phyloP scores from a whole-genome alignment of 2,329 filamentous ascomycete species.

The Beauveria pseudobassiana region DNA sequence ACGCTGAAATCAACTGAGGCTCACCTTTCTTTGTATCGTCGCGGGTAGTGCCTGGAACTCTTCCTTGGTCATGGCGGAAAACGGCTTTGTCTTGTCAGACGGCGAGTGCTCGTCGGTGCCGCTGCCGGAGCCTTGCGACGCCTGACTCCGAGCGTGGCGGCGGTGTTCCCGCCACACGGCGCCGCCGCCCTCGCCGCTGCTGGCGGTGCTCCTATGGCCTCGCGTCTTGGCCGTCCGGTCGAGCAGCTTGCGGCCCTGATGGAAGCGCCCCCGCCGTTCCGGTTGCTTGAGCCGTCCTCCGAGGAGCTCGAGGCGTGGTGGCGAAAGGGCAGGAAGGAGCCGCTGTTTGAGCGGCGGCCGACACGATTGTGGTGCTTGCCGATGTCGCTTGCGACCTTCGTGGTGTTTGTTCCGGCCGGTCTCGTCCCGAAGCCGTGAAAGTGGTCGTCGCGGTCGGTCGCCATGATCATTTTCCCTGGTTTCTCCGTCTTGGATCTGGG shows the following conservation, averaged over 20 bases:
- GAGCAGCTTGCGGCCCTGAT: conserved; percentile 6
- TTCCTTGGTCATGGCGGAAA: conserved; percentile 11
- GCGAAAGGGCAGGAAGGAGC: conserved; percentile 3
- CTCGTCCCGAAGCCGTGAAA: background rate
- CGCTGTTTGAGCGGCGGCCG: background rate
- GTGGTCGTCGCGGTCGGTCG: background rate
- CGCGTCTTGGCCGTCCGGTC: conserved; percentile 3
- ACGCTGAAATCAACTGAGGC: background rate
- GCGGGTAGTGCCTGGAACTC: conserved; percentile 14
- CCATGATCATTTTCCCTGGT: background rate
- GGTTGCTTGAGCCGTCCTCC: conserved; percentile 3
- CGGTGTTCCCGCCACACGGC: background rate
- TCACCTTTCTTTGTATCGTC: conserved; percentile 18
- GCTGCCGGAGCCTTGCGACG: conserved; percentile 7
- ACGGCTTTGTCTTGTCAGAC: background rate
- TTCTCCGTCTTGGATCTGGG: background rate
- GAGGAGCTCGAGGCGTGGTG: conserved; percentile 4
- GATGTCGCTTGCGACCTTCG: conserved; percentile 5
- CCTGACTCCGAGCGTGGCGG: background rate
- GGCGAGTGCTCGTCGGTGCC: background rate
- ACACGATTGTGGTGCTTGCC: background rate
- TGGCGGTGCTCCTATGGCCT: background rate
- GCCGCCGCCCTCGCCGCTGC: background rate
- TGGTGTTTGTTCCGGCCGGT: background rate
- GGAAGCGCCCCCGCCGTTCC: background rate